Evolutionary conservation across 345 rosid species (phyloP), one percentile per base, ranked within the genome.

Genomic region (Syzygium aqueum): DNA sequence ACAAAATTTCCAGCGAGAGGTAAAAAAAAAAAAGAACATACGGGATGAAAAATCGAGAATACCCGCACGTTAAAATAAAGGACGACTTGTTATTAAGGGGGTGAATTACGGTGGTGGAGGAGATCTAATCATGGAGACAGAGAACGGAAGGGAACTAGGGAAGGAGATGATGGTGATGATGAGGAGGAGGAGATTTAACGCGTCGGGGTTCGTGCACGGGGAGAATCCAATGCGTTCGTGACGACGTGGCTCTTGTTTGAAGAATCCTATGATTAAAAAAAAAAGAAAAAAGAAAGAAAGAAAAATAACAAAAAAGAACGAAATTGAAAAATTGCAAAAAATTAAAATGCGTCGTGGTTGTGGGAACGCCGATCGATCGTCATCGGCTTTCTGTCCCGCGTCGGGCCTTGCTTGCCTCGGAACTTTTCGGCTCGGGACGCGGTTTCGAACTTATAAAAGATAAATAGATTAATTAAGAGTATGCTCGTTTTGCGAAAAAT

Each of bases 401-500:
- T 28, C 30, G 77, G 77, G 77, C 77, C 77, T 57, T 23, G 0
- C 8, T 30, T 33, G 78, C 46, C 78, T 67, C 78, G 78, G 78
- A 16, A 33, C 78, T 30, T 67, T 67, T 67, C 78, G 23, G 9
- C 23, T 9, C 21, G 25, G 25, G 5, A 33, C 80, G 80, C 80
- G 80, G 80, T 67, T 67, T 67, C 80, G 23, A 19, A 33, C 13
- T 33, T 14, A 61, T 2, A 21, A 67, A 30, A 17, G 1, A 33
- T 19, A 46, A 22, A 82, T 13, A 51, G 27, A 82, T 23, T 7
- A n/a, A 43, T 12, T 3, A 11, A 11, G 25, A 10, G 28, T 3
- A 3, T 0, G 14, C 11, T 57, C 11, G 0, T 25, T 10, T 25
- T 14, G 6, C 6, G 15, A 8, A 17, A 0, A 19, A 2, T 78